Evolutionary conservation across 1,284 basidiomycete genomes (phyloP).

Genomic region (Termitomyces sp.): DNA sequence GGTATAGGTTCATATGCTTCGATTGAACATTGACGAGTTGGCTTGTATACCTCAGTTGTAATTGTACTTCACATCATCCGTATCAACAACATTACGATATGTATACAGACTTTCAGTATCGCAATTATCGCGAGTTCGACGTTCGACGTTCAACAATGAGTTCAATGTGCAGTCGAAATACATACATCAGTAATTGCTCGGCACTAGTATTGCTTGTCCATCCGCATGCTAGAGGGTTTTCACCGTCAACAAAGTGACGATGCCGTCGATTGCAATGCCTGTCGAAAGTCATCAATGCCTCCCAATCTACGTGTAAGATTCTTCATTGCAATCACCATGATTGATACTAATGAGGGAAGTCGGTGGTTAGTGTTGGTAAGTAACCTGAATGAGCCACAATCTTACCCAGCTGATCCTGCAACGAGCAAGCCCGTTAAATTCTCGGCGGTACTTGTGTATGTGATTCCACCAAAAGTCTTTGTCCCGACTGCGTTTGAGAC

Average conservation of each 20-base stretch:
- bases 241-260: conserved; percentile 31
- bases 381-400: conserved; percentile 12
- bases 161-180: neutral
- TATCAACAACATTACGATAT: neutral
- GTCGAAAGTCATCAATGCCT: conserved; percentile 6
- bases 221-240: conserved; percentile 18
- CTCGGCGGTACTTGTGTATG: conserved; percentile 44
- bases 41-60: conserved; percentile 3
- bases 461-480: conserved; percentile 38
- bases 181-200: neutral
- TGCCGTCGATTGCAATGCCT: conserved; percentile 35
- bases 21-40: neutral
- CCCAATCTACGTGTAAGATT: neutral
- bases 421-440: conserved; percentile 47
- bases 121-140: too few relatives aligned
- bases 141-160: neutral
- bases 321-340: conserved; percentile 19
- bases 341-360: conserved; percentile 21
- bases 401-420: conserved; percentile 42
- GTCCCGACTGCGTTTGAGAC: conserved; percentile 40
- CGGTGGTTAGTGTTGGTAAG: neutral
- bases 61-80: neutral
- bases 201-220: too few relatives aligned
- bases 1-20: neutral
- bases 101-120: neutral